These are phyloP conservation scores for Lentinula raphanica DNA, from an alignment of 768 basidiomycete genomes.

Conservation along the genomic window DNA sequence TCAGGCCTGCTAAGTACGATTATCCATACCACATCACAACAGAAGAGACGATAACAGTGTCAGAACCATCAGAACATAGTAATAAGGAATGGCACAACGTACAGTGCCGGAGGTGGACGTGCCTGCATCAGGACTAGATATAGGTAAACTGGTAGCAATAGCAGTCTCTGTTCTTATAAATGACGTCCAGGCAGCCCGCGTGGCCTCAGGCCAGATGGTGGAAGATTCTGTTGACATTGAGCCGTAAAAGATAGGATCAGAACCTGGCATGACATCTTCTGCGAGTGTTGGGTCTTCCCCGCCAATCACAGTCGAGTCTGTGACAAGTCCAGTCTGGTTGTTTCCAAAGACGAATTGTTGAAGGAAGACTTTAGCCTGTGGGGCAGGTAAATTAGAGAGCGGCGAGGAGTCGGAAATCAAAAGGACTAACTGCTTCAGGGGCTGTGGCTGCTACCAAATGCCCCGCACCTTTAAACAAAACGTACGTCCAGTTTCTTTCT, in stretches of 20 bases:
- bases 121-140: not conserved
- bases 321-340: constrained; percentile 56
- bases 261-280: constrained; percentile 31
- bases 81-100: not conserved
- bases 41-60: not conserved
- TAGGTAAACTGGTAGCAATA: not conserved
- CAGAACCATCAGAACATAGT: not conserved
- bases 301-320: constrained; percentile 31
- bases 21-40: not conserved
- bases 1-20: not conserved
- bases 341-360: constrained; percentile 65
- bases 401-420: not conserved
- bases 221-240: constrained; percentile 37
- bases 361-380: constrained; percentile 56
- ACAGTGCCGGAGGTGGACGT: not conserved
- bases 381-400: not conserved
- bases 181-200: constrained; percentile 50
- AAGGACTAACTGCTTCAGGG: constrained; percentile 32
- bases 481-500: constrained; percentile 64
- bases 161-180: constrained; percentile 35
- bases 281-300: constrained; percentile 38
- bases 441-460: constrained; percentile 34
- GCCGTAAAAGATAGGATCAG: constrained; percentile 39
- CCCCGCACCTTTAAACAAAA: constrained; percentile 34
- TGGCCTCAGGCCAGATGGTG: constrained; percentile 52